phyloP scores from a whole-genome alignment of 345 rosid genomes.

The Gossypium rotundifolium region DNA sequence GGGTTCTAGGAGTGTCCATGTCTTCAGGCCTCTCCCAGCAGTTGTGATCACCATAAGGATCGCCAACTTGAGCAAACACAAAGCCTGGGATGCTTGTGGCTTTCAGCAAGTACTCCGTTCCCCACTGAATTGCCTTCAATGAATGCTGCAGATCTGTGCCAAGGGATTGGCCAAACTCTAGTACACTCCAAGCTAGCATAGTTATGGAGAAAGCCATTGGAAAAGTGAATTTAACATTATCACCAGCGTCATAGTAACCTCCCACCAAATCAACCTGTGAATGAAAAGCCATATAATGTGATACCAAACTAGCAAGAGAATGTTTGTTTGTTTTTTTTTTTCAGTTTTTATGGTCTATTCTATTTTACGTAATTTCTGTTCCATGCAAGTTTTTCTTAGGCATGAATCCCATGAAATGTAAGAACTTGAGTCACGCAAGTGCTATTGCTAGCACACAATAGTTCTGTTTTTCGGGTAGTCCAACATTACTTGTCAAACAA shows the following conservation, averaged over 20 bases:
- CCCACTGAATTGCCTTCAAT: slow-evolving; percentile 65
- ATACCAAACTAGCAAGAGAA: background rate
- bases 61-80: slow-evolving; percentile 53
- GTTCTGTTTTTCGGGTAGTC: background rate
- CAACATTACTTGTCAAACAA: background rate
- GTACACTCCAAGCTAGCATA: slow-evolving; percentile 68
- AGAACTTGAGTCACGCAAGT: background rate
- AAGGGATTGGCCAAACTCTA: slow-evolving; percentile 58
- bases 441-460: background rate
- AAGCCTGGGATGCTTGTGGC: slow-evolving; percentile 55
- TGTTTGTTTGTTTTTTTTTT: background rate
- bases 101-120: slow-evolving; percentile 68
- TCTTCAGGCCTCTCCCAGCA: slow-evolving; percentile 99
- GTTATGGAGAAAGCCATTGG: slow-evolving; percentile 90
- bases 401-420: background rate
- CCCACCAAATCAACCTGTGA: slow-evolving; percentile 71
- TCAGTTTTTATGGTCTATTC: no score
- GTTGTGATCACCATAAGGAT: slow-evolving; percentile 51
- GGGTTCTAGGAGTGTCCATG: slow-evolving; percentile 77
- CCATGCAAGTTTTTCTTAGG: no score
- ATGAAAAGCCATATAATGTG: background rate
- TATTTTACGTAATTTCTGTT: no score
- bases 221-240: slow-evolving; percentile 78
- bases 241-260: slow-evolving; percentile 94
- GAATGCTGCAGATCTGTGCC: slow-evolving; percentile 33